Percentiles rank a stretch among this genome's conserved stretches.
These are phyloP conservation scores for Phytopythium oedochilum DNA, from an alignment of 352 stramenopile genomes.

Conservation along the genomic window DNA sequence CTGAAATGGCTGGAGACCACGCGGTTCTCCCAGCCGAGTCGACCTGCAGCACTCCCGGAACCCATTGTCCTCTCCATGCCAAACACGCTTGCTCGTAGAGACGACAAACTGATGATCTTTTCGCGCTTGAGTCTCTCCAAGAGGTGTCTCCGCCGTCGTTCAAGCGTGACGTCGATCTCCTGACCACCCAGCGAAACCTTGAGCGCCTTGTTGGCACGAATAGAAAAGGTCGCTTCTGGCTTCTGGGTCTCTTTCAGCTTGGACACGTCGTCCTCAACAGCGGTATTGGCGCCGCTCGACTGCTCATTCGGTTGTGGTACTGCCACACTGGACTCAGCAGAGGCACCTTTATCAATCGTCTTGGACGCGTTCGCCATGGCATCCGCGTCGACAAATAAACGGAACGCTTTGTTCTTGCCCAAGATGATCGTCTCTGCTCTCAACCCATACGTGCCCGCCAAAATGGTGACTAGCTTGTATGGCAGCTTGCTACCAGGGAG, in stretches of 20 bases:
- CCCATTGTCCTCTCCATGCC: conserved; percentile 38
- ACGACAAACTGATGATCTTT: conserved; percentile 79
- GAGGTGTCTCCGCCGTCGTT: conserved; percentile 55
- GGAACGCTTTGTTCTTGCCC: conserved; percentile 81
- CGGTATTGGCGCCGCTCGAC: not conserved
- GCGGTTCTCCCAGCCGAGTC: not conserved
- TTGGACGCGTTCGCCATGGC: not conserved
- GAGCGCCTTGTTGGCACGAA: conserved; percentile 48
- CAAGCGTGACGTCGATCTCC: conserved; percentile 58
- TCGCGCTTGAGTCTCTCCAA: conserved; percentile 51
- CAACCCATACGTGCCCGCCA: conserved; percentile 67
- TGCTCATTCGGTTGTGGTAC: not conserved
- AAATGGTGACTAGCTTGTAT: conserved; percentile 68
- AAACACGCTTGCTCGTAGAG: conserved; percentile 71
- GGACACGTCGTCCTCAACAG: not conserved
- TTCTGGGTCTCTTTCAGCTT: conserved; percentile 5
- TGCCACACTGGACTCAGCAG: not conserved
- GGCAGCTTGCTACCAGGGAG: conserved; percentile 71
- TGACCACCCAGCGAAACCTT: conserved; percentile 50
- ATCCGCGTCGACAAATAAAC: conserved; percentile 44
- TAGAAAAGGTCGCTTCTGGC: conserved; percentile 15
- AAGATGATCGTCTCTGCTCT: conserved; percentile 70
- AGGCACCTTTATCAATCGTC: not conserved
- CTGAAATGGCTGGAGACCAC: conserved; percentile 1
- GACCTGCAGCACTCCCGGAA: not conserved